Percentiles rank a stretch among this genome's conserved stretches.
Conservation (phyloP, 352 stramenopile genomes). For the Phytophthora multivora region DNA sequence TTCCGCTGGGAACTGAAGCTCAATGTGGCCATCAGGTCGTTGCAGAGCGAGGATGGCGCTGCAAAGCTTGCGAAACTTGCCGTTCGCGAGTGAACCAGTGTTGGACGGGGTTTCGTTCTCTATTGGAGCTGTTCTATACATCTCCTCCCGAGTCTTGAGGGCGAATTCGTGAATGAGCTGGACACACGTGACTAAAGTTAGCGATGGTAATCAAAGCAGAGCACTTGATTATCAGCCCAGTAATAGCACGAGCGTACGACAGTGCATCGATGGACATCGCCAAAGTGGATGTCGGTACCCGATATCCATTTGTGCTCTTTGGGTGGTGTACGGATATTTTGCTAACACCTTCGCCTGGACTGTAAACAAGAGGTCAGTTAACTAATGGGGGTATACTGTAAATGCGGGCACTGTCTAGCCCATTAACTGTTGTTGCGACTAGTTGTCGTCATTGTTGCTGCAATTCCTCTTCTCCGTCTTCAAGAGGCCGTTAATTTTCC, state of each 20-base stretch:
- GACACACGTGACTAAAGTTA: conserved; percentile 9
- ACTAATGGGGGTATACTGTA: no score
- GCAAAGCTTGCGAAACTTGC: conserved; percentile 19
- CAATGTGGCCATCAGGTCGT: conserved; percentile 42
- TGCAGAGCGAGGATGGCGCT: conserved; percentile 19
- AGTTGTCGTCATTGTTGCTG: conserved; percentile 7
- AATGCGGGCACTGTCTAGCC: neutral
- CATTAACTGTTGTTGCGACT: neutral
- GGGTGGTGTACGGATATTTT: no score
- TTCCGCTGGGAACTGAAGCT: conserved; percentile 41
- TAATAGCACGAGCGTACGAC: neutral
- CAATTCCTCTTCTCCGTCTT: conserved; percentile 38
- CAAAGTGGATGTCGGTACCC: no score
- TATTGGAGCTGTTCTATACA: conserved; percentile 10
- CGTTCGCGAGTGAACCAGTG: conserved; percentile 4
- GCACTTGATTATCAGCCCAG: conserved; percentile 5
- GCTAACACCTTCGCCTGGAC: no score
- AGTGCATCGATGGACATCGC: neutral
- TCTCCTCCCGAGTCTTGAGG: neutral
- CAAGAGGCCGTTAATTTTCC: conserved; percentile 69
- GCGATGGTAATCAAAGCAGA: conserved; percentile 7
- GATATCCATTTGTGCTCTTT: no score
- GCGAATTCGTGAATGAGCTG: neutral
- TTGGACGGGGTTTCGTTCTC: neutral
- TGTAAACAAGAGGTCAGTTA: no score